A percentile compares a stretch with the other conserved stretches of the same genome.
These are phyloP conservation scores for Plasmodium gaboni DNA, from an alignment of 169 alveolate genomes.

Conservation along the genomic window DNA sequence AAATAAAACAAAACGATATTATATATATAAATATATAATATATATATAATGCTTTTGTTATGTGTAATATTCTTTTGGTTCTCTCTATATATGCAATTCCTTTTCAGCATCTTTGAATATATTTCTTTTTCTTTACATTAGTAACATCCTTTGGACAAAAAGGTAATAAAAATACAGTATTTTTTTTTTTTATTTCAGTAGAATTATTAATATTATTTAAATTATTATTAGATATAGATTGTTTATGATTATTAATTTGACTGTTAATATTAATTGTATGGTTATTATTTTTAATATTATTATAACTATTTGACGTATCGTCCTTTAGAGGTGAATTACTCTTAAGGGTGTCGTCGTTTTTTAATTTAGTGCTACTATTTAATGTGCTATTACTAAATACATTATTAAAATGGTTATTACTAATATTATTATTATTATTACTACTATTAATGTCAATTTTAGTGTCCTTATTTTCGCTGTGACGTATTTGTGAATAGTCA, in stretches of 20 bases:
- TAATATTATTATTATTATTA: conserved; percentile 4
- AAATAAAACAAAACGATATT: background rate
- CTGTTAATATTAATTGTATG: background rate
- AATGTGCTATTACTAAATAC: background rate
- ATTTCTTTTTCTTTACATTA: conserved; percentile 50
- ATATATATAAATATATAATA: background rate
- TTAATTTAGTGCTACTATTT: background rate
- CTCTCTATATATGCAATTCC: background rate
- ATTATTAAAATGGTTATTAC: background rate
- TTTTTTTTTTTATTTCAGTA: conserved; percentile 31
- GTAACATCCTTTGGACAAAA: conserved; percentile 74
- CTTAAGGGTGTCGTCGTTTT: no score
- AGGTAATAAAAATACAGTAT: conserved; percentile 40
- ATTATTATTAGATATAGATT: background rate
- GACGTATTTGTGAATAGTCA: no score
- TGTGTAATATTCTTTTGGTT: background rate
- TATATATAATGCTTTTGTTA: background rate
- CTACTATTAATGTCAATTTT: background rate
- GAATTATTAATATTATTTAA: conserved; percentile 3
- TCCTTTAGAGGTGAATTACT: no score
- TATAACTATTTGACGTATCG: no score
- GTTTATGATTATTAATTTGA: background rate
- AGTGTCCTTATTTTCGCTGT: background rate
- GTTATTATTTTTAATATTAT: conserved; percentile 7
- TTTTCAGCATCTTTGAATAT: conserved; percentile 35